Percentiles rank a stretch among this genome's conserved stretches.
phyloP scores from a whole-genome alignment of 108 stramenopile genomes.

The Craspedostauros australis region DNA sequence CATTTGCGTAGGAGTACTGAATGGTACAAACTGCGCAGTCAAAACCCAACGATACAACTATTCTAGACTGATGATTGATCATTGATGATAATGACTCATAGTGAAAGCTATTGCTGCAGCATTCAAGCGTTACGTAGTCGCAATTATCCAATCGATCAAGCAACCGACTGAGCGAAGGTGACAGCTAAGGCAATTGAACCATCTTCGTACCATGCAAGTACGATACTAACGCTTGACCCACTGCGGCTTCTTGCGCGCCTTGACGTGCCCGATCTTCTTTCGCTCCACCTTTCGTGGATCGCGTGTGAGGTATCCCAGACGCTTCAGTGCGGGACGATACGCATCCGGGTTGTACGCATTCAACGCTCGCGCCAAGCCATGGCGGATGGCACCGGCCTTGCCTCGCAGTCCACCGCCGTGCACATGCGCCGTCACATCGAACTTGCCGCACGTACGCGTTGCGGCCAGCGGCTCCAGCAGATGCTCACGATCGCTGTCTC shows the following conservation, averaged over 20 bases:
- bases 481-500: constrained; percentile 61
- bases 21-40: too few relatives aligned
- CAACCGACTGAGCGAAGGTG: too few relatives aligned
- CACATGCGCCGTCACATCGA: constrained; percentile 76
- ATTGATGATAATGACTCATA: background rate
- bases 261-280: constrained; percentile 94
- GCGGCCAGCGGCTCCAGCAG: constrained; percentile 82
- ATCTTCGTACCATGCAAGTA: background rate
- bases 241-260: constrained; percentile 94
- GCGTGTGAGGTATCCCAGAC: constrained; percentile 83
- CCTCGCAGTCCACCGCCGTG: constrained; percentile 84
- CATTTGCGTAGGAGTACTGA: too few relatives aligned
- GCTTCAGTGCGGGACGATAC: constrained; percentile 87
- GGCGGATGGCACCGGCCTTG: constrained; percentile 92
- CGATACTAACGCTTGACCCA: constrained; percentile 93
- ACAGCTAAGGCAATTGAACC: too few relatives aligned
- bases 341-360: constrained; percentile 86
- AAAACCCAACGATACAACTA: too few relatives aligned
- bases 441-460: constrained; percentile 81
- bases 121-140: background rate
- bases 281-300: constrained; percentile 95
- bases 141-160: too few relatives aligned
- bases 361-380: constrained; percentile 89
- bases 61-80: too few relatives aligned
- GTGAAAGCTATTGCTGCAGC: background rate